Evolutionary conservation across 1,284 basidiomycete species (phyloP), one percentile per base, ranked within the genome.

Genomic region (Violaceomyces palustris): DNA sequence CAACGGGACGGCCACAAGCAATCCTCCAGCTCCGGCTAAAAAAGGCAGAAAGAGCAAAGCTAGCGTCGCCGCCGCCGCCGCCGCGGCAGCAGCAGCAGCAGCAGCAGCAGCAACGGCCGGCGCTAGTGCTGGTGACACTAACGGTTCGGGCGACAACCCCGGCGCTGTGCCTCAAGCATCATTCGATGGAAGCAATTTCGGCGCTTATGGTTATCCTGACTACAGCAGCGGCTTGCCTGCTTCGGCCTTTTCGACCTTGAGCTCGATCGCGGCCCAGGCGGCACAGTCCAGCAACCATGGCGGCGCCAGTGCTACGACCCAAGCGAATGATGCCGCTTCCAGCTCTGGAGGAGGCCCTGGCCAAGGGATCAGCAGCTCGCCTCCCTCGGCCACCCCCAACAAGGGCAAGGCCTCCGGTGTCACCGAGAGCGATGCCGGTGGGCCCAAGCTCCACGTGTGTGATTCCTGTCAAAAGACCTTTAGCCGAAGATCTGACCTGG

Each of bases 351-450:
- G 24, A 36, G 19, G 28, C 42, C 15, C 25, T 18, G 2, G 21
- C 45, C 6, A 38, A 43, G 11, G 35, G 46, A 27, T 26, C 58
- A 9, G 21, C 28, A n/a, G 37, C 45, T 36, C 57, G 14, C 39
- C 48, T 5, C 52, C 51, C 6, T 48, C 47, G 22, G 39, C 47
- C 26, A 38, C 27, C 7, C 31, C 40, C 42, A 15, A 32, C 11
- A 64, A 56, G 37, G 28, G 12, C 29, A 52, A 45, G 36, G 34
- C 38, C 12, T 8, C 41, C 25, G 35, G 31, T 5, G 46, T 36
- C 12, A 60, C 61, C n/a, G 69, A 72, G 37, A 67, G 59, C 46
- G 69, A 72, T 27, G 66, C 67, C 9, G 69, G 69, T n/a, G 69
- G 69, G 3, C 67, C 67, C 27, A 72, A 70, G 46, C 46, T 67